Conservation (phyloP, 305 asterid species). For the Galium porrigens region DNA sequence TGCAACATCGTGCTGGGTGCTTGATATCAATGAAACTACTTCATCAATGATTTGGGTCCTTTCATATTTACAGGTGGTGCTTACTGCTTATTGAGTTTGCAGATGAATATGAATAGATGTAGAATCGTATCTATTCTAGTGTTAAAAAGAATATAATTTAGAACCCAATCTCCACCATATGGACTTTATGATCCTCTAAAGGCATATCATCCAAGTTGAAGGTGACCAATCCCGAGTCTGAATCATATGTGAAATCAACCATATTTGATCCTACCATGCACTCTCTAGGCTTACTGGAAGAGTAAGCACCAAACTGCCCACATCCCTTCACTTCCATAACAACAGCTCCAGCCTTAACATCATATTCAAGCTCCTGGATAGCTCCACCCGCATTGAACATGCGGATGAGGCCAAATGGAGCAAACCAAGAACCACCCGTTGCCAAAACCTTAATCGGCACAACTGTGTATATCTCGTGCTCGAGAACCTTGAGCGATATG, state of each 20-base stretch:
- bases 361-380: slow-evolving; percentile 26
- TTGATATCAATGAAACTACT: too few species aligned
- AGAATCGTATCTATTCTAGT: background rate
- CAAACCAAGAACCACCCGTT: slow-evolving; percentile 33
- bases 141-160: slow-evolving; percentile 6
- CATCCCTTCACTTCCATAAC: slow-evolving; percentile 56
- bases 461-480: slow-evolving; percentile 61
- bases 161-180: slow-evolving; percentile 26
- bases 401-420: slow-evolving; percentile 66
- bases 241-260: slow-evolving; percentile 38
- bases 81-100: background rate
- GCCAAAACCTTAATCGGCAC: slow-evolving; percentile 43
- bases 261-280: slow-evolving; percentile 28
- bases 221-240: slow-evolving; percentile 33
- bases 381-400: slow-evolving; percentile 60
- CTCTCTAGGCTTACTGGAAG: slow-evolving; percentile 46
- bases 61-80: background rate
- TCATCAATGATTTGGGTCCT: background rate
- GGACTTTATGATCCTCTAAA: slow-evolving; percentile 25
- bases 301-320: slow-evolving; percentile 71
- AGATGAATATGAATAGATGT: background rate
- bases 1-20: background rate
- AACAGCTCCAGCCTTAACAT: slow-evolving; percentile 24
- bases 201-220: slow-evolving; percentile 29
- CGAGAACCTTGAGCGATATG: slow-evolving; percentile 60